Evolutionary conservation across 495 filamentous ascomycete species (phyloP), one percentile per base, ranked within the genome.

Genomic region (Xylaria scruposa): DNA sequence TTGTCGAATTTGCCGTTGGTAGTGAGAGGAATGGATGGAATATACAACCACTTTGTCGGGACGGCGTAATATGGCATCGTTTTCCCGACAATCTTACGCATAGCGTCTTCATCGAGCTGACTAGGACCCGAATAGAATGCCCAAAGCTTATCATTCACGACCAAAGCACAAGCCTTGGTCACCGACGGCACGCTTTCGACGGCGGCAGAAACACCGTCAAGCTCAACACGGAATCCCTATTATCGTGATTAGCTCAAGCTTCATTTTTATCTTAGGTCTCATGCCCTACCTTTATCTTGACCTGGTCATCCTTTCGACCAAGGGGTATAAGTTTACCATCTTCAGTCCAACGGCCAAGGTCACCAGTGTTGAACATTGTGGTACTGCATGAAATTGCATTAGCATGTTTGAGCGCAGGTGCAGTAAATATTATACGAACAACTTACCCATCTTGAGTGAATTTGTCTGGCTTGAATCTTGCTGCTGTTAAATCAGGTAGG

Each of bases 1-100:
- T 82, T 83, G 74, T 83, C 80, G n/a, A 82, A 72, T 67, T 83
- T 83, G 8, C 82, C 81, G 64, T 83, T 83, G 15, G 68, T 38
- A 1, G 82, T 83, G 4, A 81, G 73, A 7, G 78, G 78, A 15
- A 83, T 72, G 12, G 56, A 62, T 1, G 72, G 12, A 24, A 78
- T 63, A 58, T 78, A 72, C 49, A 74, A 58, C 74, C 76, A 79
- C 5, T 73, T 17, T 0, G 71, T 67, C 2, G 82, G 82, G 19
- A 79, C 70, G 4, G 81, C 79, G 62, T 83, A 83, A 65, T 79
- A 83, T 53, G 81, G 81, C 53, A 79, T 75, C 19, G 63, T 38
- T 6, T 71, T 70, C 4, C 69, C 69, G 7, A 81, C 72, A 10
- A 67, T 40, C 4, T 44, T 26, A 42, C 54, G 13, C 51, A 82